phyloP scores from a whole-genome alignment of 2,329 filamentous ascomycete species.

The Anthostomella pinea region DNA sequence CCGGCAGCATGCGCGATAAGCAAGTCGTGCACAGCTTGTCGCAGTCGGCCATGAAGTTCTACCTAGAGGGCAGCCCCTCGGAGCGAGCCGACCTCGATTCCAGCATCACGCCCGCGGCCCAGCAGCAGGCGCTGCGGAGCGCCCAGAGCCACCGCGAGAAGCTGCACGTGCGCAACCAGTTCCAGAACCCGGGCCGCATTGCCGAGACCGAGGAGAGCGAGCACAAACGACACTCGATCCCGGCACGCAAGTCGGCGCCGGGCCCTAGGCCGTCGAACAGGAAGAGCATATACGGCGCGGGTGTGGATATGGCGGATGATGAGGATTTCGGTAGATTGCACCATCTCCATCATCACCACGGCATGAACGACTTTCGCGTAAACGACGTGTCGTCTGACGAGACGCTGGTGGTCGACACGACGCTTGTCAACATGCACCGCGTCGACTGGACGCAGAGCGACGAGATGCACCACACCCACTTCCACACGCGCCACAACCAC shows the following conservation, averaged over 20 bases:
- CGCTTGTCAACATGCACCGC: conserved; percentile 36
- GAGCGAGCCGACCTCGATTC: conserved; percentile 23
- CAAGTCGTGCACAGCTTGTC: conserved; percentile 43
- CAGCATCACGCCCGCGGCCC: conserved; percentile 33
- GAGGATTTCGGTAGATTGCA: too few relatives aligned
- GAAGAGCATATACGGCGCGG: too few relatives aligned
- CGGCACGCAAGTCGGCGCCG: conserved; percentile 5
- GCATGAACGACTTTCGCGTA: too few relatives aligned
- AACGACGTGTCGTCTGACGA: conserved; percentile 23
- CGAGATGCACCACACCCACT: conserved; percentile 39
- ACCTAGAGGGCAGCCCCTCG: conserved; percentile 33
- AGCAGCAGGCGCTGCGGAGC: conserved; percentile 35
- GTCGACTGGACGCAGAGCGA: conserved; percentile 61
- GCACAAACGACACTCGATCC: conserved; percentile 3
- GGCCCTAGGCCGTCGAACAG: too few relatives aligned
- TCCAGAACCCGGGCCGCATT: conserved; percentile 38
- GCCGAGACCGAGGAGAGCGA: conserved; percentile 27
- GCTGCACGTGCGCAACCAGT: conserved; percentile 41
- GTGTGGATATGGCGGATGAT: too few relatives aligned
- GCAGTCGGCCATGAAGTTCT: conserved; percentile 38
- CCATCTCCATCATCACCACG: too few relatives aligned
- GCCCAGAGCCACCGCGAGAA: conserved; percentile 39
- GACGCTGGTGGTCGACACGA: conserved; percentile 22
- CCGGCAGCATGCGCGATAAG: conserved; percentile 36
- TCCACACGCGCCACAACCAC: conserved; percentile 9